Base-by-base conservation (phyloP, 129 eudicot species). In the Ambrosia trifida region DNA sequence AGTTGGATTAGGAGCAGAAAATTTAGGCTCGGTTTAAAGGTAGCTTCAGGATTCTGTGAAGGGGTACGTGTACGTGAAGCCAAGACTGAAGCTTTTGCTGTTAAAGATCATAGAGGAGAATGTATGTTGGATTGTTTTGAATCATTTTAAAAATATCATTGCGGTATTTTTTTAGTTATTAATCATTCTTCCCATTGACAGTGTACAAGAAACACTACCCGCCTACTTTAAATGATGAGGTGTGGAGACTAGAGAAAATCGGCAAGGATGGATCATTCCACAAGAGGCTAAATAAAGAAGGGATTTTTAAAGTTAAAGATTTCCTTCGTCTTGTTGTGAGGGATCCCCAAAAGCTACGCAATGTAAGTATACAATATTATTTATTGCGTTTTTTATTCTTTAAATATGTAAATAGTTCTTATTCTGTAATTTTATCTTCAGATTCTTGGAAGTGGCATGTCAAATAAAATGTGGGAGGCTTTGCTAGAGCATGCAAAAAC, bases 391-490 rank as follows among this genome's bases (percentile, higher is more conserved):
- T 4, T n/a, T 4, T n/a, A 16, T 30, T 11, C 6, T 65, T 49
- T 9, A 44, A 50, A 20, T 33, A 18, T 60, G 44, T 60, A 60
- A 33, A 5, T 14, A 14, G 5, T 16, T 52, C 4, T 63, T 11
- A 11, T 18, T 24, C 59, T 32, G 43, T 53, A 30, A 9, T 13
- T 58, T 17, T 57, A 16, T 33, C 28, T 30, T 81, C n/a, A 90
- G 97, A 90, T 85, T 44, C 95, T 90, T 77, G 97, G 97, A 65
- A 90, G 97, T 83, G 97, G 97, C 66, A 90, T 90, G 97, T 90
- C 97, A 4, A 90, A 90, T 83, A 90, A 83, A 82, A 90, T 90
- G 97, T 90, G 97, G 97, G 97, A 90, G 36, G 91, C 89, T 73
- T 87, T 90, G 60, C 40, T 90, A 47, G 97, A 90, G 77, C 97